Base-by-base conservation (phyloP, 2,329 filamentous ascomycete species). In the Beauveria asiatica region DNA sequence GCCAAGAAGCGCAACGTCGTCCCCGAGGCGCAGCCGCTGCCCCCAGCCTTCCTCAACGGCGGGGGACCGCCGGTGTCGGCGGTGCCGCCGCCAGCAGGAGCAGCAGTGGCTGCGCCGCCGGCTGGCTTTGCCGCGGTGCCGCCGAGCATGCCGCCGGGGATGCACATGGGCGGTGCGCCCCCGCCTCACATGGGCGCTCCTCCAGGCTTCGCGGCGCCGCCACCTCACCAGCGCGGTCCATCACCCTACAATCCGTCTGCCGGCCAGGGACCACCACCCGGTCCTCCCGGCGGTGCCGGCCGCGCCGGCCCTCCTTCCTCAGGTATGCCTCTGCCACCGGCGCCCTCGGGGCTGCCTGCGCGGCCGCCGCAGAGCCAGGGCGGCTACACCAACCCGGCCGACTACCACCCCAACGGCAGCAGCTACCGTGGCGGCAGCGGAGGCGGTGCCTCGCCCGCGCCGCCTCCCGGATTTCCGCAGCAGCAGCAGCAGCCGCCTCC, bases 1-100 rank as follows among this genome's bases (percentile, higher is more conserved):
- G 94, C 92, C 61, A 93, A 93, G 76, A 93, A 92, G 72, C 90
- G 97, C 73, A 96, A 96, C 69, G 89, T 99, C 62, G 84, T 91
- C 57, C 89, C 92, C 41, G 88, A 92, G 65, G 83, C 86, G 3
- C 89, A 92, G 69, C 83, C 87, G 23, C 76, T 94, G 56, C 89
- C 90, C 1, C 83, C 89, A 5, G 88, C 86, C 62, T 86, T 95
- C 66, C 83, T 92, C 66, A 68, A 70, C 54, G 46, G 16, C 7
- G 45, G 16, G 44, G 56, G 30, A 49, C 63, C 23, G 54, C 63
- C 65, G 55, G 65, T 70, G 4, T 66, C 1, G 61, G 65, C 39
- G 64, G 65, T 16, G 63, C 63, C 61, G 13, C 62, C 58, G 13
- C 58, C 65, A 13, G 46, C 62, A 5, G 49, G 60, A n/a, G 62